Percentiles rank a stretch among this genome's conserved stretches.
These are phyloP conservation scores for Nakaseomyces delphensis DNA, from an alignment of 1,139 yeast species.

Conservation along the genomic window DNA sequence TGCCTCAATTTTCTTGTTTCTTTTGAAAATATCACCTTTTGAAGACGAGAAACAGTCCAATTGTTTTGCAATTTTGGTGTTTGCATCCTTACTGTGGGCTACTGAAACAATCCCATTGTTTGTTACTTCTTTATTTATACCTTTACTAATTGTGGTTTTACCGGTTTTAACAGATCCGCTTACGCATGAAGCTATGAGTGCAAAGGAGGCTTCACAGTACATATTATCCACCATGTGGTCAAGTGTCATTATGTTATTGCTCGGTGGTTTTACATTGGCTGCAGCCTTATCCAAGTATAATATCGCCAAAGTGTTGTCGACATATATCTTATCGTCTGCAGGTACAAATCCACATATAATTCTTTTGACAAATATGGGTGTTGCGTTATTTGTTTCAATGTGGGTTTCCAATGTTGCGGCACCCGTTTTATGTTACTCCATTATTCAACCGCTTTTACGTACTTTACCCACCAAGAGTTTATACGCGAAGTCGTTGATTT, in stretches of 20 bases:
- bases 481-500: slow-evolving; percentile 72
- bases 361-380: slow-evolving; percentile 70
- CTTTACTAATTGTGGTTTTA: slow-evolving; percentile 65
- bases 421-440: slow-evolving; percentile 83
- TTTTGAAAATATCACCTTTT: slow-evolving; percentile 51
- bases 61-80: slow-evolving; percentile 73
- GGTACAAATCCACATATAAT: slow-evolving; percentile 80
- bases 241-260: slow-evolving; percentile 74
- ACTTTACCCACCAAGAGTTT: slow-evolving; percentile 71
- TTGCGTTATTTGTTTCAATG: slow-evolving; percentile 80
- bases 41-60: slow-evolving; percentile 61
- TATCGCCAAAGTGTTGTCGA: slow-evolving; percentile 76
- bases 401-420: slow-evolving; percentile 97
- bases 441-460: slow-evolving; percentile 79
- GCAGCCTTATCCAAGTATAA: slow-evolving; percentile 88
- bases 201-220: slow-evolving; percentile 63
- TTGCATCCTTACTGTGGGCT: slow-evolving; percentile 85
- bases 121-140: slow-evolving; percentile 74
- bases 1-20: slow-evolving; percentile 38
- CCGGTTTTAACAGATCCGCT: slow-evolving; percentile 55
- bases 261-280: slow-evolving; percentile 92
- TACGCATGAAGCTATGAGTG: slow-evolving; percentile 43
- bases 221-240: slow-evolving; percentile 90
- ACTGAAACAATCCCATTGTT: slow-evolving; percentile 86
- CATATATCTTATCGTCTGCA: slow-evolving; percentile 68